phyloP scores from a whole-genome alignment of 75 land plant genomes.

The Cunninghamia lanceolata region DNA sequence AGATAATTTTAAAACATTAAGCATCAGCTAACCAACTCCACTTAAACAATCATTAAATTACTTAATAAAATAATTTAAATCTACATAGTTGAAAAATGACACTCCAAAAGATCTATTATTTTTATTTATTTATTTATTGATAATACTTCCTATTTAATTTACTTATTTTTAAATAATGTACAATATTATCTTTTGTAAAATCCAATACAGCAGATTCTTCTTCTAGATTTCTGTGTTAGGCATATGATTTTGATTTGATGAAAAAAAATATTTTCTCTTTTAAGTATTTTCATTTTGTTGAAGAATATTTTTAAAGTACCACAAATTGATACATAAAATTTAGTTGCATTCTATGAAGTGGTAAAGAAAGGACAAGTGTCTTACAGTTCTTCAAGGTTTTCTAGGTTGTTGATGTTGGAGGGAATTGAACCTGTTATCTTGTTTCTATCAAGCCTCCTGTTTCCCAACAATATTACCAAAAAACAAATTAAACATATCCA shows the following conservation, averaged over 20 bases:
- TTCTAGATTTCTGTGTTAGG: too few relatives aligned
- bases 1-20: too few relatives aligned
- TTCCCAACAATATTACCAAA: neutral
- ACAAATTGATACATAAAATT: neutral
- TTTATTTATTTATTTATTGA: too few relatives aligned
- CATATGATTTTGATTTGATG: neutral
- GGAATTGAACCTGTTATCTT: conserved; percentile 20
- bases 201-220: neutral
- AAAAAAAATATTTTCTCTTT: neutral
- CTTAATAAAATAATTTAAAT: too few relatives aligned
- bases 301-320: neutral
- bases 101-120: too few relatives aligned
- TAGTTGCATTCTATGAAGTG: neutral
- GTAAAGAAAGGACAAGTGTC: neutral
- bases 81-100: too few relatives aligned
- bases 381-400: conserved; percentile 21
- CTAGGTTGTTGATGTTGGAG: conserved; percentile 6
- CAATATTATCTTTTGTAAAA: too few relatives aligned
- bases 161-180: too few relatives aligned
- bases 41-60: too few relatives aligned
- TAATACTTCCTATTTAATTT: too few relatives aligned
- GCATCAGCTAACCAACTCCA: too few relatives aligned
- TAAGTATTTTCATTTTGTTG: too few relatives aligned
- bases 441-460: conserved; percentile 23
- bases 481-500: conserved; percentile 12